Percentiles rank a stretch among this genome's conserved stretches.
Conservation (phyloP, 2,329 filamentous ascomycete genomes). For the Phyllosticta citribraziliensis region DNA sequence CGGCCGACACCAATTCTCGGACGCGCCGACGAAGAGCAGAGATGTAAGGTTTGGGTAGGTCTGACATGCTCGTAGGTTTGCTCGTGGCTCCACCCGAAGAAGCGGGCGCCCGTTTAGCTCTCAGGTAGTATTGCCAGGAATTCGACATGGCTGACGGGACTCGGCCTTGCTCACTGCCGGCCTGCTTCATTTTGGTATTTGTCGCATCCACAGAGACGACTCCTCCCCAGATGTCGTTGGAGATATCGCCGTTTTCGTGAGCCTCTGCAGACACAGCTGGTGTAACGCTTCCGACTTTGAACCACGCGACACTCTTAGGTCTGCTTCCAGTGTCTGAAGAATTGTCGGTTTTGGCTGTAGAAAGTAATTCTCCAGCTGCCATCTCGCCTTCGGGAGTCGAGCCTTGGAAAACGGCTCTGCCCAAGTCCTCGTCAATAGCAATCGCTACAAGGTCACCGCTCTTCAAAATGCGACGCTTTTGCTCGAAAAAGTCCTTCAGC, state of each 20-base stretch:
- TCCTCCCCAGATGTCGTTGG: constrained; percentile 71
- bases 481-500: constrained; percentile 80
- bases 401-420: constrained; percentile 68
- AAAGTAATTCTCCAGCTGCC: constrained; percentile 41
- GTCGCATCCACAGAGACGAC: constrained; percentile 78
- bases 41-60: constrained; percentile 33
- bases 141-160: constrained; percentile 67
- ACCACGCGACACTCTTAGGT: constrained; percentile 65
- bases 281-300: constrained; percentile 69
- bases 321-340: constrained; percentile 11
- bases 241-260: constrained; percentile 48
- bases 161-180: constrained; percentile 74
- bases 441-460: constrained; percentile 83
- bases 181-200: constrained; percentile 82
- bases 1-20: constrained; percentile 75
- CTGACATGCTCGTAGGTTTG: constrained; percentile 41
- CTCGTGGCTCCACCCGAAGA: constrained; percentile 44
- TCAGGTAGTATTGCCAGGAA: constrained; percentile 85
- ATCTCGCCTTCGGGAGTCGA: constrained; percentile 61
- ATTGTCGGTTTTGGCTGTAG: constrained; percentile 32
- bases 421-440: constrained; percentile 76
- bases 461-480: constrained; percentile 70
- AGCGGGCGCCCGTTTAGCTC: constrained; percentile 57
- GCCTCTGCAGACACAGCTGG: constrained; percentile 40
- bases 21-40: constrained; percentile 51